phyloP scores from a whole-genome alignment of 2,329 filamentous ascomycete species.

The Paecilomyces dactylethromorphus region DNA sequence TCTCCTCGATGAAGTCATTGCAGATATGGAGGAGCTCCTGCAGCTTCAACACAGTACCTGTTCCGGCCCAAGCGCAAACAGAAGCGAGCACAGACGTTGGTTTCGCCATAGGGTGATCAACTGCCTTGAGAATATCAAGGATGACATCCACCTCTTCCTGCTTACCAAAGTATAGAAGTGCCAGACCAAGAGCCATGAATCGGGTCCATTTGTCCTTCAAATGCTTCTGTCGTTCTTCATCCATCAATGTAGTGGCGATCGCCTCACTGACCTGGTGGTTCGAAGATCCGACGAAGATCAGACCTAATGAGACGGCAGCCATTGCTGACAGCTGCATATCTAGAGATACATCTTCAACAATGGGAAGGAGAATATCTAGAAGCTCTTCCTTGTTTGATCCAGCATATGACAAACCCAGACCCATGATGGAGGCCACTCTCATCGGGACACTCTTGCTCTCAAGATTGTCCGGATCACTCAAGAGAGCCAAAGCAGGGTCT shows the following conservation, averaged over 20 bases:
- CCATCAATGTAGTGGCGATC: constrained; percentile 85
- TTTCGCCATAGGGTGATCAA: constrained; percentile 94
- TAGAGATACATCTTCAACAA: constrained; percentile 74
- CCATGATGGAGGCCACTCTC: constrained; percentile 85
- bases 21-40: constrained; percentile 97
- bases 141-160: constrained; percentile 99
- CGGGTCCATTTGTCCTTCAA: constrained; percentile 98
- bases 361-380: constrained; percentile 76
- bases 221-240: constrained; percentile 84
- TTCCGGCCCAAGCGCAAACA: constrained; percentile 97
- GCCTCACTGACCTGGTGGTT: constrained; percentile 87
- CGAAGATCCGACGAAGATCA: constrained; percentile 89
- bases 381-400: constrained; percentile 88
- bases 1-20: constrained; percentile 93
- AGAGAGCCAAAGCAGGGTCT: constrained; percentile 80
- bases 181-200: constrained; percentile 90
- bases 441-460: constrained; percentile 71
- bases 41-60: constrained; percentile 92
- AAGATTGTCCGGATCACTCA: constrained; percentile 74
- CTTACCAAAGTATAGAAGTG: constrained; percentile 88
- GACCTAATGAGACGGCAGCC: constrained; percentile 82
- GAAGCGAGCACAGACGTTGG: constrained; percentile 91
- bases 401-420: constrained; percentile 87
- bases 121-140: constrained; percentile 89
- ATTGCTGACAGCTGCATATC: constrained; percentile 96